A percentile compares a stretch with the other conserved stretches of the same genome.
Conservation (phyloP, 805 yeast genomes). For the Monosporozyma solicola region DNA sequence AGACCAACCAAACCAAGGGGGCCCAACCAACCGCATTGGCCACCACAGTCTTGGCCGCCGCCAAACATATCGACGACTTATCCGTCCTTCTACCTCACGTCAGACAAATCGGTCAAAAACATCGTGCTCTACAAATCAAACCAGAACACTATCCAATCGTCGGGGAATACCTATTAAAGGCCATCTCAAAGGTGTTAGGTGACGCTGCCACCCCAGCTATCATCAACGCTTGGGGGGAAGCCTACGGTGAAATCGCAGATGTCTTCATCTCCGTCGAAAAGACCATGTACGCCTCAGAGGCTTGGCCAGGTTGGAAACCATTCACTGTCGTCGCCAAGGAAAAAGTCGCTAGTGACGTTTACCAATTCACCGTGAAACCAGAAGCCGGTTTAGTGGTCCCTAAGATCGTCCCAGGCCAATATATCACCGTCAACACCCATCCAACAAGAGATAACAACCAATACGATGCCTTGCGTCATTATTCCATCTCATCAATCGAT, state of each 20-base stretch:
- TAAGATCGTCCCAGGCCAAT: conserved; percentile 34
- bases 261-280: conserved; percentile 49
- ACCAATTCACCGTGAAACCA: conserved; percentile 44
- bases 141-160: conserved; percentile 63
- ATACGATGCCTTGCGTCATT: conserved; percentile 45
- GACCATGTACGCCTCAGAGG: conserved; percentile 36
- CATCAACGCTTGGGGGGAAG: conserved; percentile 54
- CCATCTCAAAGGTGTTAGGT: conserved; percentile 49
- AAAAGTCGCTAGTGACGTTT: conserved; percentile 40
- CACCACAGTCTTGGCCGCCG: conserved; percentile 50
- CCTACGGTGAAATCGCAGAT: conserved; percentile 56
- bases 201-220: conserved; percentile 52
- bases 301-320: conserved; percentile 53
- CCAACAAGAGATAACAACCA: conserved; percentile 32
- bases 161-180: conserved; percentile 46
- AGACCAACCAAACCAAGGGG: conserved; percentile 43
- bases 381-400: not conserved
- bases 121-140: conserved; percentile 51
- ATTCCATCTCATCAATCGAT: conserved; percentile 42
- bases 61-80: conserved; percentile 52
- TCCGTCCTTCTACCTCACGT: conserved; percentile 46
- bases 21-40: conserved; percentile 60
- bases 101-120: conserved; percentile 52
- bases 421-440: conserved; percentile 31
- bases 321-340: conserved; percentile 38